Evolutionary conservation across 2,329 filamentous ascomycete species (phyloP).

Genomic region (Hymenoscyphus scutula): DNA sequence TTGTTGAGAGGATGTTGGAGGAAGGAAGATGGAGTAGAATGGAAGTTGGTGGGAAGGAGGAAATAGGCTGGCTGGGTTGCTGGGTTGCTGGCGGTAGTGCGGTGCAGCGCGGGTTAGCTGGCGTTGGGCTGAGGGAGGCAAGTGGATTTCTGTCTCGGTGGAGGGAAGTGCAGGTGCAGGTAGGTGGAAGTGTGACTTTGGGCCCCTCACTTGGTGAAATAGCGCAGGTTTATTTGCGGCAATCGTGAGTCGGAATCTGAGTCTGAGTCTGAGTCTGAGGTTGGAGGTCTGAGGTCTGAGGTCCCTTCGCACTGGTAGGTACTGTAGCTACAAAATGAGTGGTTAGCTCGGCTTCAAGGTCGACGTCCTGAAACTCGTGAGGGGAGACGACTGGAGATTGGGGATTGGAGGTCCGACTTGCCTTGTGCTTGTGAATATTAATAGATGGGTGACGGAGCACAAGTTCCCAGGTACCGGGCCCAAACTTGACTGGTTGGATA

Average conservation of each 20-base stretch:
- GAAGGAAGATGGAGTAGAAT: background rate
- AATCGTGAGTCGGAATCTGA: background rate
- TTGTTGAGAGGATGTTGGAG: background rate
- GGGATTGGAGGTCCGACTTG: background rate
- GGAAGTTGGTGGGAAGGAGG: constrained; percentile 3
- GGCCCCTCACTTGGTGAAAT: background rate
- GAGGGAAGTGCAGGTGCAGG: background rate
- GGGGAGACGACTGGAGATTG: background rate
- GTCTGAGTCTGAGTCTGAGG: too few species aligned
- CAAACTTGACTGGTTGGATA: background rate
- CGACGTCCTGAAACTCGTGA: constrained; percentile 1
- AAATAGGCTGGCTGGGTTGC: background rate
- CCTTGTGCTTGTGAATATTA: constrained; percentile 3
- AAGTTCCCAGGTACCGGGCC: too few species aligned
- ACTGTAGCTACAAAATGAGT: background rate
- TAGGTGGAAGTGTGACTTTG: background rate
- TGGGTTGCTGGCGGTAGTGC: background rate
- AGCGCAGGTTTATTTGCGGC: constrained; percentile 2
- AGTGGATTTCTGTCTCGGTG: background rate
- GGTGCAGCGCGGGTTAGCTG: background rate
- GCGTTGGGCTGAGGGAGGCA: constrained; percentile 2
- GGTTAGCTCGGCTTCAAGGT: background rate
- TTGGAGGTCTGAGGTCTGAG: too few species aligned
- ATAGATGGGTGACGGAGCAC: background rate
- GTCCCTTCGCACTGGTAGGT: background rate